These are phyloP conservation scores for Aspergillus awamori DNA, from an alignment of 2,329 filamentous ascomycete species.

Conservation along the genomic window DNA sequence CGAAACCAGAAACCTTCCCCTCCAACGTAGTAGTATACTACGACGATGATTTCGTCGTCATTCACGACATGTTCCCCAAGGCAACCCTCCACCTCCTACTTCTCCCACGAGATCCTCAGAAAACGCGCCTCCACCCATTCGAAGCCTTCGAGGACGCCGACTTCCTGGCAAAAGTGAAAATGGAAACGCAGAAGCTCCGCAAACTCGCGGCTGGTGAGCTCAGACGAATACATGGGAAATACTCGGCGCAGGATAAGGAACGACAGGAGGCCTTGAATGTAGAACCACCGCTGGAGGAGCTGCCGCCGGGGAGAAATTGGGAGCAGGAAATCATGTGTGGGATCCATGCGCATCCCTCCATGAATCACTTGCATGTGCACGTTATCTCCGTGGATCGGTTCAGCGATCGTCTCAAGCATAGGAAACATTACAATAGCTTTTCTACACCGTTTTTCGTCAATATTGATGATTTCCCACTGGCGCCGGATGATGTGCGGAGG, in stretches of 20 bases:
- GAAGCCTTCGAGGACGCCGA: conserved; percentile 70
- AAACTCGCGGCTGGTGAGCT: conserved; percentile 73
- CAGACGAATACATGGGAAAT: conserved; percentile 65
- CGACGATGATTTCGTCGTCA: conserved; percentile 70
- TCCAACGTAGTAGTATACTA: conserved; percentile 65
- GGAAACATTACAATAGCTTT: conserved; percentile 93
- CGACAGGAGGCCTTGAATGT: conserved; percentile 68
- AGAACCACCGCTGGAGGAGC: conserved; percentile 48
- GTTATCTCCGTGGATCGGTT: conserved; percentile 79
- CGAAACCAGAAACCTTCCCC: conserved; percentile 63
- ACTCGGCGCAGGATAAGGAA: conserved; percentile 64
- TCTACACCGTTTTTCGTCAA: conserved; percentile 80
- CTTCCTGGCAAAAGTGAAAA: conserved; percentile 67
- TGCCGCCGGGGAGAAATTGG: conserved; percentile 81
- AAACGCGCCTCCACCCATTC: conserved; percentile 71
- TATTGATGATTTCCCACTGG: conserved; percentile 77
- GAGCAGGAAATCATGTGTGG: conserved; percentile 71
- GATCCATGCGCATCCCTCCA: conserved; percentile 84
- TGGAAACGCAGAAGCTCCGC: conserved; percentile 64
- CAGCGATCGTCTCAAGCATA: conserved; percentile 71
- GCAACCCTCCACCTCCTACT: conserved; percentile 81
- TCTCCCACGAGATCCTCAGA: conserved; percentile 70
- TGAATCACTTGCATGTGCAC: conserved; percentile 91
- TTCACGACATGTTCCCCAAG: conserved; percentile 86
- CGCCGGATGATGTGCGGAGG: conserved; percentile 64